Base-by-base conservation (phyloP, 768 basidiomycete species). In the Boletus coccyginus region DNA sequence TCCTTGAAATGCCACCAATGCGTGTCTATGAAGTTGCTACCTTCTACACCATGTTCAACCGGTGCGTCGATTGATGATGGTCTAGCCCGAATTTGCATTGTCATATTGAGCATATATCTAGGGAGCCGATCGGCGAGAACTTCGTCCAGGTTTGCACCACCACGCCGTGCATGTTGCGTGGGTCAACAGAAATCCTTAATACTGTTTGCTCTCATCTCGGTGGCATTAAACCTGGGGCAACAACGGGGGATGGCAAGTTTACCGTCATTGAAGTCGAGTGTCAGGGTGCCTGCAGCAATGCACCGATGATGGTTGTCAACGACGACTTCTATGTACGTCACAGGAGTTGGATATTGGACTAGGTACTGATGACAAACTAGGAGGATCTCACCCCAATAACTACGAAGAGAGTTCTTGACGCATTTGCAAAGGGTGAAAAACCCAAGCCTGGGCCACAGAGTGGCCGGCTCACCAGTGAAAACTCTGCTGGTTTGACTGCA, bases 21-120 rank as follows among this genome's bases (percentile, higher is more conserved):
- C 90, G 97, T 11, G 97, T 98, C 2, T 99, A 99, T 71, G 97
- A 99, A 74, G 97, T 99, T 49, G 96, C 96, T 17, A 95, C 94
- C 14, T 99, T 99, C 77, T 99, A 99, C 75, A 99, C 97, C 64
- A 98, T 99, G 96, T 98, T 98, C 82, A 99, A 98, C 79, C 84
- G 95, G 92, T 92, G 56, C 66, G 82, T 60, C n/a, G 27, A 51
- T 56, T 38, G 38, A 17, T 29, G 32, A 41, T 21, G 13, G 35
- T 44, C 38, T 13, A 16, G 31, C 13, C 31, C 17, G 27, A 27
- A 27, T 41, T 41, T 50, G 31, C 43, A 48, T 46, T 38, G 21
- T 46, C 36, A 31, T 19, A 7, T 43, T 45, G 41, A 58, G 13
- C 27, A 8, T 53, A 14, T 42, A 14, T 51, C 48, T 57, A 94